These are phyloP conservation scores for Neurospora sp. DNA, from an alignment of 495 filamentous ascomycete genomes.

Conservation along the genomic window DNA sequence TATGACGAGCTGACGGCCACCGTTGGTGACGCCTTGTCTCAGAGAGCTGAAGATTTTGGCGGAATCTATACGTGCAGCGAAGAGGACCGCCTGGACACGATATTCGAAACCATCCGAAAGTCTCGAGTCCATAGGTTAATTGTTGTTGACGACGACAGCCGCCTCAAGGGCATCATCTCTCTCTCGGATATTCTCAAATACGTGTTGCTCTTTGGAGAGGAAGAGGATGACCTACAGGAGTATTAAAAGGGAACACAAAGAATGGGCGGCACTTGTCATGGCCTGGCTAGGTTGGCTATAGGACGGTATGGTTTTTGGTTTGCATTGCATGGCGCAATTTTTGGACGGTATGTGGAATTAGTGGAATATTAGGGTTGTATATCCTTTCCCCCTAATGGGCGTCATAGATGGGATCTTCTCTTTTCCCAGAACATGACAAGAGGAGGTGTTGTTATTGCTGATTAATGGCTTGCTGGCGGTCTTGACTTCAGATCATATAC, in stretches of 20 bases:
- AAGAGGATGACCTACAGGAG: constrained; percentile 38
- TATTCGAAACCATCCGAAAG: constrained; percentile 94
- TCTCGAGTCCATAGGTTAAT: constrained; percentile 88
- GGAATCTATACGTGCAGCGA: constrained; percentile 94
- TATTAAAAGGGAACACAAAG: constrained; percentile 2
- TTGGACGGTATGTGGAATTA: constrained; percentile 15
- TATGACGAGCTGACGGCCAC: constrained; percentile 84
- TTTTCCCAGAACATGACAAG: background rate
- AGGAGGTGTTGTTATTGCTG: background rate
- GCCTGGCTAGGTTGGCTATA: background rate
- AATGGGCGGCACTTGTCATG: background rate
- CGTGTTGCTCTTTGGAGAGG: constrained; percentile 78
- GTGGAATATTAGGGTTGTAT: constrained; percentile 24
- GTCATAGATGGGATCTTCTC: constrained; percentile 18
- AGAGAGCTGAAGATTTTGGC: constrained; percentile 81
- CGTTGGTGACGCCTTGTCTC: constrained; percentile 84
- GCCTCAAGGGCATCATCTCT: constrained; percentile 80
- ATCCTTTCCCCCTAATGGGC: constrained; percentile 4
- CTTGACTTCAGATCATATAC: background rate
- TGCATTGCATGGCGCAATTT: background rate
- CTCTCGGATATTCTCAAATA: constrained; percentile 96
- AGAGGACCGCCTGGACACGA: constrained; percentile 84
- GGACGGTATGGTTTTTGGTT: constrained; percentile 1
- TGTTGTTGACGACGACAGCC: constrained; percentile 79
- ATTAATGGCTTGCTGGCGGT: background rate